These are phyloP conservation scores for Chalciporus chontae DNA, from an alignment of 768 basidiomycete genomes.

Conservation along the genomic window DNA sequence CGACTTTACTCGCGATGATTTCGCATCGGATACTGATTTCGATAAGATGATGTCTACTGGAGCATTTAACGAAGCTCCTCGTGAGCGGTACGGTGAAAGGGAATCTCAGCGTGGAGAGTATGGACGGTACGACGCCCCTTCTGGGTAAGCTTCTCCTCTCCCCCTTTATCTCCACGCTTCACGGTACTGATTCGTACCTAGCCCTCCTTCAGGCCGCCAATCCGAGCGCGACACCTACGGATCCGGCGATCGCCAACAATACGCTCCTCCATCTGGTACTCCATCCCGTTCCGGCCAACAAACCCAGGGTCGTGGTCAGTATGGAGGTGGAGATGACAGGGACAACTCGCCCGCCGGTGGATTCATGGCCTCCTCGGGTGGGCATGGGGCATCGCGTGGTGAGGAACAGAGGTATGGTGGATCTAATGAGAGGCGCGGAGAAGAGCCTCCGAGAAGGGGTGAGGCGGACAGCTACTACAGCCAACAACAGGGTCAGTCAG, in stretches of 20 bases:
- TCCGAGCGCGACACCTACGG: not conserved
- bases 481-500: slow-evolving; percentile 1
- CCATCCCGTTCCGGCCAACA: slow-evolving; percentile 10
- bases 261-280: not conserved
- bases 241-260: not conserved
- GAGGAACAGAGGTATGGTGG: slow-evolving; percentile 9
- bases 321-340: slow-evolving; percentile 6
- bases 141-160: slow-evolving; percentile 14
- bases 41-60: slow-evolving; percentile 19
- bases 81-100: not conserved
- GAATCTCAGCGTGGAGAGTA: not conserved
- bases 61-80: slow-evolving; percentile 1
- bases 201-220: slow-evolving; percentile 8
- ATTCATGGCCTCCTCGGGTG: slow-evolving; percentile 10
- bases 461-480: slow-evolving; percentile 20
- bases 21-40: slow-evolving; percentile 28
- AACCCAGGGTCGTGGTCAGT: slow-evolving; percentile 8
- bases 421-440: not conserved
- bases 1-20: slow-evolving; percentile 24
- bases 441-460: slow-evolving; percentile 10
- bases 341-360: slow-evolving; percentile 16
- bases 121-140: not conserved
- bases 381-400: not conserved
- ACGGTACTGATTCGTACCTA: not conserved
- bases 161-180: not conserved